phyloP scores from a whole-genome alignment of 2,329 filamentous ascomycete genomes.

The Fusarium setosum region DNA sequence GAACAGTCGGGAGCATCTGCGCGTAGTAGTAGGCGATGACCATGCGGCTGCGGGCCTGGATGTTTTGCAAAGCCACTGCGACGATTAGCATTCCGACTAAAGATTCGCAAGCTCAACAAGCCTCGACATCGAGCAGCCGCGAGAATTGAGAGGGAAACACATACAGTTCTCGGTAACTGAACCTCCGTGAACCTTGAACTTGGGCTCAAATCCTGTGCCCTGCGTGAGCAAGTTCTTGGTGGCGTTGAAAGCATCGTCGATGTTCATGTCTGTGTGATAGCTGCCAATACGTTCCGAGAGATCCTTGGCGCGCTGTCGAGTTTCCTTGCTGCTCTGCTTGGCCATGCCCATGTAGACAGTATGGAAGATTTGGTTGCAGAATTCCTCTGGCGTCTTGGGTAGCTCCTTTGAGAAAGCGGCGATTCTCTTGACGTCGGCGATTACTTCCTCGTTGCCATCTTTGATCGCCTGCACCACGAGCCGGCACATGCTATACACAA shows the following conservation, averaged over 20 bases:
- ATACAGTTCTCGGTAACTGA: constrained; percentile 62
- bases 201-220: constrained; percentile 64
- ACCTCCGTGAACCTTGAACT: constrained; percentile 69
- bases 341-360: constrained; percentile 71
- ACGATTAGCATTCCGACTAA: constrained; percentile 53
- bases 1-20: constrained; percentile 38
- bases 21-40: constrained; percentile 51
- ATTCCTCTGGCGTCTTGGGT: constrained; percentile 67
- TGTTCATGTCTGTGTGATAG: constrained; percentile 79
- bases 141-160: too few relatives aligned
- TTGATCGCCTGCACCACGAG: constrained; percentile 52
- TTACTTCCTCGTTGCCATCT: constrained; percentile 33
- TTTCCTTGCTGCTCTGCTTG: constrained; percentile 74
- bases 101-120: too few relatives aligned
- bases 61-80: constrained; percentile 27
- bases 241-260: constrained; percentile 71
- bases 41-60: constrained; percentile 28
- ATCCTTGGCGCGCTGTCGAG: constrained; percentile 71
- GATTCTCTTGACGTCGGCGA: constrained; percentile 52
- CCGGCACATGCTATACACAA: constrained; percentile 63
- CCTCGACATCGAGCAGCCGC: too few relatives aligned
- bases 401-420: constrained; percentile 44
- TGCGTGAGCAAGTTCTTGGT: constrained; percentile 66
- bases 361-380: constrained; percentile 55
- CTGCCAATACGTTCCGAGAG: constrained; percentile 72